Evolutionary conservation across 805 yeast genomes (phyloP).

Genomic region (Zygosaccharomyces bailii): DNA sequence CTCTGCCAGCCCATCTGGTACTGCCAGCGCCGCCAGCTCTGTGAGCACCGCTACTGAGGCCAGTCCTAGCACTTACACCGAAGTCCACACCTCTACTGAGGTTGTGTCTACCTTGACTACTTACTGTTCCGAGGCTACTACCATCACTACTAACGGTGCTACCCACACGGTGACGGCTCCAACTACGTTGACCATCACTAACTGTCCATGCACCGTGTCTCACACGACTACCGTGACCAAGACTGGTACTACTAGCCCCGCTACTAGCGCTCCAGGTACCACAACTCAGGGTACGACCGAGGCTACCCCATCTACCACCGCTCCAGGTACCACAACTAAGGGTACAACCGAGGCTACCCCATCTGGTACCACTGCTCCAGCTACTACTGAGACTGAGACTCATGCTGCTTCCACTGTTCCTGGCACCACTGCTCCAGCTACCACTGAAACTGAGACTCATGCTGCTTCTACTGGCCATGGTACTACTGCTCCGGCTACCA

Average conservation of each 20-base stretch:
- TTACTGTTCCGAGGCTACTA: conserved; percentile 78
- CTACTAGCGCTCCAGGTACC: conserved; percentile 2
- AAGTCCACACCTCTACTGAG: conserved; percentile 30
- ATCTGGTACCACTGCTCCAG: conserved; percentile 1
- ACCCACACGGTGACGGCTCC: conserved; percentile 76
- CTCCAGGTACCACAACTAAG: conserved; percentile 2
- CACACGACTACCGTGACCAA: conserved; percentile 27
- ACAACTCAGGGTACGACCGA: background rate
- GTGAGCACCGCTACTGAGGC: background rate
- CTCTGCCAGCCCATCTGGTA: background rate
- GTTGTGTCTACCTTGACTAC: conserved; percentile 73
- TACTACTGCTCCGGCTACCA: conserved; percentile 1
- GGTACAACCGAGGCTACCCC: conserved; percentile 6
- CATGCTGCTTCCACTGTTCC: background rate
- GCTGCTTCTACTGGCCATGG: background rate
- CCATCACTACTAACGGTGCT: conserved; percentile 57
- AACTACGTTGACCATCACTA: conserved; percentile 80
- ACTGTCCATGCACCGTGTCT: conserved; percentile 70
- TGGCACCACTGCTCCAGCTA: background rate
- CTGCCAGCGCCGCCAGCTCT: background rate
- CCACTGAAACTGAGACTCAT: conserved; percentile 3
- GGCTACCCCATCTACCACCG: background rate
- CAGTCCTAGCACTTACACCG: conserved; percentile 18
- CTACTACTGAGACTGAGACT: conserved; percentile 3
- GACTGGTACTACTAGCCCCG: conserved; percentile 13